Evolutionary conservation across 2,329 filamentous ascomycete genomes (phyloP).

Genomic region (Drechslera avenae): DNA sequence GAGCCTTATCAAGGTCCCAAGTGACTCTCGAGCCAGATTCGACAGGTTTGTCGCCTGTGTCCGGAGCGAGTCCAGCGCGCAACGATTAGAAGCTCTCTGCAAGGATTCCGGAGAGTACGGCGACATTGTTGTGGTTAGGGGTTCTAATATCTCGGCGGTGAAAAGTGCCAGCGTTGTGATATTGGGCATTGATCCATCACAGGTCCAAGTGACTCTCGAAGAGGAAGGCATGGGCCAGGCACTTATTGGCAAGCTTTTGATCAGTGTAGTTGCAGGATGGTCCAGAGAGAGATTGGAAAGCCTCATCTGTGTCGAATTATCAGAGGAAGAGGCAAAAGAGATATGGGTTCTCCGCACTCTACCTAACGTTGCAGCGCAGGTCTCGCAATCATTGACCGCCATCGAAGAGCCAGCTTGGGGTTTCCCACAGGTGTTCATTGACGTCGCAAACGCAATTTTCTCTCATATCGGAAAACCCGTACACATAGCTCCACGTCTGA

Average conservation of each 20-base stretch:
- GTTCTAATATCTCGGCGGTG: constrained; percentile 46
- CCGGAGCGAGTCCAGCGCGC: constrained; percentile 33
- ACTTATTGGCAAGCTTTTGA: constrained; percentile 54
- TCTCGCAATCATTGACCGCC: constrained; percentile 51
- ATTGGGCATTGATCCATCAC: constrained; percentile 55
- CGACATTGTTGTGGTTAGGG: too few relatives aligned
- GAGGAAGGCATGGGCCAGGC: constrained; percentile 48
- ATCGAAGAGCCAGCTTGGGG: constrained; percentile 31
- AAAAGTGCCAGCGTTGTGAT: constrained; percentile 51
- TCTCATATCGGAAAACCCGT: constrained; percentile 29
- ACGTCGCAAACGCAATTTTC: constrained; percentile 31
- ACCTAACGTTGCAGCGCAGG: constrained; percentile 53
- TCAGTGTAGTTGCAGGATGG: constrained; percentile 60
- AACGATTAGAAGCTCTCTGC: too few relatives aligned
- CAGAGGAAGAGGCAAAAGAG: constrained; percentile 22
- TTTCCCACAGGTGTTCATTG: constrained; percentile 21
- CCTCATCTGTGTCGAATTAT: background rate
- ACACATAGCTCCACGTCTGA: constrained; percentile 26
- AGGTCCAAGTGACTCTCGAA: constrained; percentile 49
- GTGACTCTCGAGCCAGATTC: constrained; percentile 26
- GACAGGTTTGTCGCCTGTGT: constrained; percentile 52
- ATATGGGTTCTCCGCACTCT: constrained; percentile 50
- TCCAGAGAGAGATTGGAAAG: constrained; percentile 35
- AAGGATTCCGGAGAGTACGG: too few relatives aligned
- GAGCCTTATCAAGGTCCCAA: constrained; percentile 36